A percentile compares a stretch with the other conserved stretches of the same genome.
These are phyloP conservation scores for Nicotiana otophora DNA, from an alignment of 257 asterid genomes.

Conservation along the genomic window DNA sequence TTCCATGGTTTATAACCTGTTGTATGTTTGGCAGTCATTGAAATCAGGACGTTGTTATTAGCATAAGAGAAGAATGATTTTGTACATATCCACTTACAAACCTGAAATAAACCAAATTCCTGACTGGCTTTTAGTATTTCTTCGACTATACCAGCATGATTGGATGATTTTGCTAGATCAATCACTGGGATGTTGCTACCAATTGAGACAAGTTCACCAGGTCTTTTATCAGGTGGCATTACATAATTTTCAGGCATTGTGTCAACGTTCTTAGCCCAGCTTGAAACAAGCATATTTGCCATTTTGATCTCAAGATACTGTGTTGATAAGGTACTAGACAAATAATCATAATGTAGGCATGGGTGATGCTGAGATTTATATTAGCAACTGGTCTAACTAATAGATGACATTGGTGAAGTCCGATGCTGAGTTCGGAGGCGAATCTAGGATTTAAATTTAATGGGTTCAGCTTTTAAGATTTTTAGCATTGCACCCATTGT, in stretches of 20 bases:
- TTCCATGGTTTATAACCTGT: constrained; percentile 60
- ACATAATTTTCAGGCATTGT: neutral
- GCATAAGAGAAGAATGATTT: neutral
- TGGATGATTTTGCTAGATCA: neutral
- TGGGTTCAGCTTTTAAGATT: no score
- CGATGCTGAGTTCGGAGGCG: no score
- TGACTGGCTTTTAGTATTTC: neutral
- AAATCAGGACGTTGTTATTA: neutral
- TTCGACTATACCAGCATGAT: neutral
- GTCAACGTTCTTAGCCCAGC: neutral
- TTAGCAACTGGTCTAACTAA: neutral
- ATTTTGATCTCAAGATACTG: neutral
- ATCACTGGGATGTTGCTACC: neutral
- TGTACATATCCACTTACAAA: neutral
- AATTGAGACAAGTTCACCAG: neutral
- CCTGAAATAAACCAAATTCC: constrained; percentile 1
- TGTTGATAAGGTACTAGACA: neutral
- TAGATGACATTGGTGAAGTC: no score
- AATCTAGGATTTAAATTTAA: no score
- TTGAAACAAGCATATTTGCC: neutral
- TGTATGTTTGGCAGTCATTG: neutral
- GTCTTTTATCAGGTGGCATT: neutral
- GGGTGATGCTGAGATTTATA: neutral
- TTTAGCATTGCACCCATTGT: no score
- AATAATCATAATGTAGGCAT: neutral